Conservation (phyloP, 352 stramenopile species). For the Phytophthora melonis region DNA sequence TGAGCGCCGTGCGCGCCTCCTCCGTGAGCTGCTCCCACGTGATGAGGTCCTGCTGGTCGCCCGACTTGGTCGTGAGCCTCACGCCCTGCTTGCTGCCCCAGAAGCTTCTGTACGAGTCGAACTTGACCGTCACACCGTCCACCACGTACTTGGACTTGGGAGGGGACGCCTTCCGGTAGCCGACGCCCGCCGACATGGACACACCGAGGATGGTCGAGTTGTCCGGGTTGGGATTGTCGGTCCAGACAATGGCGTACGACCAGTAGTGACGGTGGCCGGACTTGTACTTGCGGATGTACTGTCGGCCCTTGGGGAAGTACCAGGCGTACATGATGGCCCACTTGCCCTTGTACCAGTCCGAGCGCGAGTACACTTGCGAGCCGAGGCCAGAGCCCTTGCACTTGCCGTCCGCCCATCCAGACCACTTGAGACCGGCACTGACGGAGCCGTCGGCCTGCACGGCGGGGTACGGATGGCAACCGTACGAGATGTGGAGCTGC, state of each 20-base stretch:
- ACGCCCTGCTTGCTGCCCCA: slow-evolving; percentile 16
- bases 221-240: background rate
- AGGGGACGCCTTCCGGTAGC: slow-evolving; percentile 9
- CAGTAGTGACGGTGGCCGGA: slow-evolving; percentile 10
- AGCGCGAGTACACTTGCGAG: too few species aligned
- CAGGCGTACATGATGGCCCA: slow-evolving; percentile 35
- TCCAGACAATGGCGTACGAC: slow-evolving; percentile 19
- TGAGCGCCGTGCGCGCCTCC: slow-evolving; percentile 2
- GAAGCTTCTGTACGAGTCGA: slow-evolving; percentile 14
- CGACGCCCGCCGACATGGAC: slow-evolving; percentile 16
- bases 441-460: slow-evolving; percentile 8
- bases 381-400: too few species aligned
- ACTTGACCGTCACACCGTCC: slow-evolving; percentile 14
- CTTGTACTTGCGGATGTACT: too few species aligned
- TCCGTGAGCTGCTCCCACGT: slow-evolving; percentile 25
- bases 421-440: too few species aligned
- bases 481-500: slow-evolving; percentile 15
- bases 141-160: slow-evolving; percentile 21
- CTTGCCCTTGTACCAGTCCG: slow-evolving; percentile 3
- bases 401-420: too few species aligned
- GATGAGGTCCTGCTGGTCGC: slow-evolving; percentile 25
- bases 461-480: slow-evolving; percentile 26
- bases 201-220: slow-evolving; percentile 30
- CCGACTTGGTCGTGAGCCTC: slow-evolving; percentile 14
- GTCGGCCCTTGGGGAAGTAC: slow-evolving; percentile 56